Conservation (phyloP, 768 basidiomycete genomes). For the Mycena chlorophos region DNA sequence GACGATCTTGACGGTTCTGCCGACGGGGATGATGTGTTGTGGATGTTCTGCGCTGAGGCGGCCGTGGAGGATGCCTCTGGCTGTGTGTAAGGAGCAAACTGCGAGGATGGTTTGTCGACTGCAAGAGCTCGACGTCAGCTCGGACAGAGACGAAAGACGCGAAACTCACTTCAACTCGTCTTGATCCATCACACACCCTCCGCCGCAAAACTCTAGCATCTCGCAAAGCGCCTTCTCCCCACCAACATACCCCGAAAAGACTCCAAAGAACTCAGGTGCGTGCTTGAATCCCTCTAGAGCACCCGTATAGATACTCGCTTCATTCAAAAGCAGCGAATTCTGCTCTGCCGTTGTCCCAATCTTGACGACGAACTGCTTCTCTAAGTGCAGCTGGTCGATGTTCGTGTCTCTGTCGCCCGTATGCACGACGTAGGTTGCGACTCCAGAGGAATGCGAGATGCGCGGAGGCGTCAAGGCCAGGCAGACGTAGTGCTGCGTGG, state of each 20-base stretch:
- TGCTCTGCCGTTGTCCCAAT: constrained; percentile 2
- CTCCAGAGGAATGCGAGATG: not conserved
- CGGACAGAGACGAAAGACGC: not conserved
- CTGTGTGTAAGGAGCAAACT: constrained; percentile 15
- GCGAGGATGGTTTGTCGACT: constrained; percentile 21
- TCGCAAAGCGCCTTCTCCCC: constrained; percentile 6
- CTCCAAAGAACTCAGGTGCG: constrained; percentile 13
- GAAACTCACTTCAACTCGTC: constrained; percentile 10
- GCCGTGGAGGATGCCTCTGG: constrained; percentile 7
- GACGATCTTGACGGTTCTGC: constrained; percentile 9
- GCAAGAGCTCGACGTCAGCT: not conserved
- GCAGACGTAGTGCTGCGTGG: not conserved
- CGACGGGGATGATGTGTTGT: constrained; percentile 10
- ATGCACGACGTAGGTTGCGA: constrained; percentile 1
- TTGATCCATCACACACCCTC: not conserved
- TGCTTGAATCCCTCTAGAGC: constrained; percentile 3
- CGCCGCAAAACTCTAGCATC: constrained; percentile 13
- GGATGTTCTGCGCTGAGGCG: not conserved
- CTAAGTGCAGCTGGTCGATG: no score
- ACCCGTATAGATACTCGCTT: constrained; percentile 7
- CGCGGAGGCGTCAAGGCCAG: not conserved
- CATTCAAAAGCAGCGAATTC: constrained; percentile 9
- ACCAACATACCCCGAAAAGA: constrained; percentile 4
- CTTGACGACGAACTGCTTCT: constrained; percentile 6
- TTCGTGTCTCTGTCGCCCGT: not conserved